These are phyloP conservation scores for Cladophialophora psammophila DNA, from an alignment of 2,329 filamentous ascomycete genomes.

Conservation along the genomic window DNA sequence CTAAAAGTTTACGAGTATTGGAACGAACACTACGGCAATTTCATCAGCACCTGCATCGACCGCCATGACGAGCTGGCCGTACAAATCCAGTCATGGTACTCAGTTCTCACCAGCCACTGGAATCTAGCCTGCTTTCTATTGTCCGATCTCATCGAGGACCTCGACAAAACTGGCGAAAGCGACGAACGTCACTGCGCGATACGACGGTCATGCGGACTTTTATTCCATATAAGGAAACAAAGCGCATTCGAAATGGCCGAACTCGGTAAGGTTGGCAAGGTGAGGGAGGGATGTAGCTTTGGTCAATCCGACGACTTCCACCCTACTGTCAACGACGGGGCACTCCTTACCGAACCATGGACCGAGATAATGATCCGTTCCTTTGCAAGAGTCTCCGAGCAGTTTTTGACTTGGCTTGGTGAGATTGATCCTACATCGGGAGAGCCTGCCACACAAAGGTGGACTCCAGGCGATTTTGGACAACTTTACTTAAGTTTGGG, in stretches of 20 bases:
- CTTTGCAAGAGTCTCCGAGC: slow-evolving; percentile 22
- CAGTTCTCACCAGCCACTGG: slow-evolving; percentile 65
- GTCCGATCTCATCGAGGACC: slow-evolving; percentile 60
- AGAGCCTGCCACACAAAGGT: background rate
- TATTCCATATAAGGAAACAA: slow-evolving; percentile 24
- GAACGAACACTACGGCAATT: slow-evolving; percentile 60
- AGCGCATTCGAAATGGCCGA: slow-evolving; percentile 27
- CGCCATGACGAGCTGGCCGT: slow-evolving; percentile 60
- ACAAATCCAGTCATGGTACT: slow-evolving; percentile 66
- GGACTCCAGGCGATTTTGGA: slow-evolving; percentile 2
- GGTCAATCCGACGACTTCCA: slow-evolving; percentile 50
- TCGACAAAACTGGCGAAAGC: slow-evolving; percentile 50
- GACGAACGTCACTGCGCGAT: slow-evolving; percentile 20
- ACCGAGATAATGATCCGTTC: slow-evolving; percentile 53
- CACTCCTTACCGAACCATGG: slow-evolving; percentile 67
- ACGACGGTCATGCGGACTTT: slow-evolving; percentile 21
- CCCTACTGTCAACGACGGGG: slow-evolving; percentile 61
- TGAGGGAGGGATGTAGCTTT: slow-evolving; percentile 20
- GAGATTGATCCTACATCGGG: background rate
- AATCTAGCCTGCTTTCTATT: slow-evolving; percentile 64
- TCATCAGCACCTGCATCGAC: slow-evolving; percentile 61
- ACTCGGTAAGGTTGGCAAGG: slow-evolving; percentile 17
- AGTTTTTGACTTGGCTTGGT: slow-evolving; percentile 25
- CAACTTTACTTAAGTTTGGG: slow-evolving; percentile 9
- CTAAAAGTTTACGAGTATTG: slow-evolving; percentile 63